Percentiles rank a stretch among this genome's conserved stretches.
These are phyloP conservation scores for Pseudohyphozyma bogoriensis DNA, from an alignment of 768 basidiomycete species.

Conservation along the genomic window DNA sequence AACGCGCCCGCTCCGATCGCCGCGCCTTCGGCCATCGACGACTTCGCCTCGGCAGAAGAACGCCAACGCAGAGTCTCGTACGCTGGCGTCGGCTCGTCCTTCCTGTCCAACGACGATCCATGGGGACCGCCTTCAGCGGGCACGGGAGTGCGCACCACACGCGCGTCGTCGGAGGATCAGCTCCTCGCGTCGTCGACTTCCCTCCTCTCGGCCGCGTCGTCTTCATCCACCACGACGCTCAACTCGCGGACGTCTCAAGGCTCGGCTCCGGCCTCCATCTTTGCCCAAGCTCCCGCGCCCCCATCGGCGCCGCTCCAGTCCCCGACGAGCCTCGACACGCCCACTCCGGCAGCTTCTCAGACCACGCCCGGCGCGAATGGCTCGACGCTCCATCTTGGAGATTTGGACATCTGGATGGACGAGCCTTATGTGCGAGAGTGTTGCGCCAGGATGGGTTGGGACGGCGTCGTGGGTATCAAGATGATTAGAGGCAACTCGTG, in stretches of 20 bases:
- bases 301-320: too few species aligned
- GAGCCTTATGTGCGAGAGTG: slow-evolving; percentile 87
- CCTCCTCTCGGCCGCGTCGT: slow-evolving; percentile 1
- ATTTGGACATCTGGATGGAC: slow-evolving; percentile 94
- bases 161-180: slow-evolving; percentile 8
- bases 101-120: neutral
- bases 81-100: neutral
- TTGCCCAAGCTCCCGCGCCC: neutral
- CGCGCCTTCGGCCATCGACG: too few species aligned
- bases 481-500: slow-evolving; percentile 53
- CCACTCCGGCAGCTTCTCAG: too few species aligned
- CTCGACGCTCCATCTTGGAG: slow-evolving; percentile 47
- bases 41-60: neutral
- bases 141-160: slow-evolving; percentile 5
- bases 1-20: slow-evolving; percentile 3
- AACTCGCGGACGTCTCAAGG: too few species aligned
- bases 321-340: too few species aligned
- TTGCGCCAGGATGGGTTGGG: slow-evolving; percentile 78
- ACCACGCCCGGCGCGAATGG: neutral
- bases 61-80: neutral
- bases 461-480: slow-evolving; percentile 47
- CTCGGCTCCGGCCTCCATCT: neutral
- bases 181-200: neutral
- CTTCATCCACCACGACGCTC: slow-evolving; percentile 19
- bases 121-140: neutral